Percentiles rank a stretch among this genome's conserved stretches.
Conservation (phyloP, 2,329 filamentous ascomycete species). For the Fusarium aywerte region DNA sequence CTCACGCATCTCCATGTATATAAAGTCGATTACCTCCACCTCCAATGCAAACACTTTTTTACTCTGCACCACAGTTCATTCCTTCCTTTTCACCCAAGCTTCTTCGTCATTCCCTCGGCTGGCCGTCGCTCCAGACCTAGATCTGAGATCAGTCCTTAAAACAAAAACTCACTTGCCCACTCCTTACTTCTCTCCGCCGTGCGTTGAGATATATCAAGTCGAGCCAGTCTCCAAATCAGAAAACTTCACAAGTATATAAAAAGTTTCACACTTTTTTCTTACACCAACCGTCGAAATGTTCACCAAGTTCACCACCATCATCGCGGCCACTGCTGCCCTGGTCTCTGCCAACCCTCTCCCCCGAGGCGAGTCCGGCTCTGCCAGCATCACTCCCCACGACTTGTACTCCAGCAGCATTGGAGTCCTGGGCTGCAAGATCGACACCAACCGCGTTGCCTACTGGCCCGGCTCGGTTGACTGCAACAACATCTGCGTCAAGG, state of each 20-base stretch:
- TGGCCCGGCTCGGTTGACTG: conserved; percentile 66
- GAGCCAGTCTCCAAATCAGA: conserved; percentile 43
- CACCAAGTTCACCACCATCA: conserved; percentile 47
- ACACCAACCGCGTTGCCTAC: conserved; percentile 71
- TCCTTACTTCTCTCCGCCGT: conserved; percentile 44
- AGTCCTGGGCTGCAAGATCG: conserved; percentile 69
- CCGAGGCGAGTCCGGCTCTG: conserved; percentile 45
- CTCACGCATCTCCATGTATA: conserved; percentile 31
- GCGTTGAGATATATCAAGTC: conserved; percentile 45
- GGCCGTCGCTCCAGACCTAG: conserved; percentile 43
- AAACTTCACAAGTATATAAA: conserved; percentile 29
- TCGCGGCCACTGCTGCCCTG: conserved; percentile 46
- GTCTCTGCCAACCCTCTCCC: conserved; percentile 46
- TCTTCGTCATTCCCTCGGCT: conserved; percentile 43
- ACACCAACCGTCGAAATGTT: conserved; percentile 44
- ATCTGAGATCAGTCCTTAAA: conserved; percentile 47
- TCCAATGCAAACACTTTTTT: conserved; percentile 6
- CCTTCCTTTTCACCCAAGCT: conserved; percentile 30
- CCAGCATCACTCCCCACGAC: conserved; percentile 64
- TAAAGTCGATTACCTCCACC: conserved; percentile 39
- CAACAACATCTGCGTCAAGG: conserved; percentile 66
- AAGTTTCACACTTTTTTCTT: conserved; percentile 18
- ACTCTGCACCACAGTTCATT: conserved; percentile 29
- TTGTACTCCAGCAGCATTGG: conserved; percentile 67
- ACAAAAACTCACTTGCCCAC: conserved; percentile 33